Evolutionary conservation across 2,329 filamentous ascomycete genomes (phyloP), one percentile per base, ranked within the genome.

Genomic region (Lecanicillium sp.): DNA sequence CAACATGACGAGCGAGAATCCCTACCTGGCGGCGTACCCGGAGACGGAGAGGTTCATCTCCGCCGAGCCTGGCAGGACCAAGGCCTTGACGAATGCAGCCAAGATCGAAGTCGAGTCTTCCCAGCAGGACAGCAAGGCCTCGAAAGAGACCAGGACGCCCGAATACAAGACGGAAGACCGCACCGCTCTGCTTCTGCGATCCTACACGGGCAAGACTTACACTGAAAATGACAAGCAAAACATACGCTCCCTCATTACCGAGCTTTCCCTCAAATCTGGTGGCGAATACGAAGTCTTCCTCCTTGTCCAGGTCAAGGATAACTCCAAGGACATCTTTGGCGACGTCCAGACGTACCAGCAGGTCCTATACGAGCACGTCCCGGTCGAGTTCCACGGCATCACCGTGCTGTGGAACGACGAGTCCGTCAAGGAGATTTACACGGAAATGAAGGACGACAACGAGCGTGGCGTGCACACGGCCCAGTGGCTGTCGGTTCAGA

Each of bases 281-380:
- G 87, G 86, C 29, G 82, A 90, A 65, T 94, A 90, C 59, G 80
- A 90, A 56, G 82, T 93, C 1, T 87, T 87, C 59, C 70, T 94
- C 24, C 74, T 94, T 21, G 78, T 94, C 12, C 87, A 94, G 53
- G 83, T 90, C 65, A 88, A 86, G 62, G 79, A 85, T 48, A 67
- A 73, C 40, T 67, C 69, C 3, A 66, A 72, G 12, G 69, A 75
- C 19, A 80, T 86, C 38, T 84, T 78, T 65, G 72, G 76, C n/a
- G 73, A 79, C 55, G 64, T 74, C 10, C 67, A 72, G 23, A 71
- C 75, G 2, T 86, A 89, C 58, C 69, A 80, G 27, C 67, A 72
- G 19, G 72, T 83, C 3, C 69, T 90, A 5, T 65, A 75, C 15
- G 73, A 79, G 41, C 77, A 78, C 49, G 78, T 90, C 2, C 86